These are phyloP conservation scores for Fusarium musae DNA, from an alignment of 2,329 filamentous ascomycete genomes.

Conservation along the genomic window DNA sequence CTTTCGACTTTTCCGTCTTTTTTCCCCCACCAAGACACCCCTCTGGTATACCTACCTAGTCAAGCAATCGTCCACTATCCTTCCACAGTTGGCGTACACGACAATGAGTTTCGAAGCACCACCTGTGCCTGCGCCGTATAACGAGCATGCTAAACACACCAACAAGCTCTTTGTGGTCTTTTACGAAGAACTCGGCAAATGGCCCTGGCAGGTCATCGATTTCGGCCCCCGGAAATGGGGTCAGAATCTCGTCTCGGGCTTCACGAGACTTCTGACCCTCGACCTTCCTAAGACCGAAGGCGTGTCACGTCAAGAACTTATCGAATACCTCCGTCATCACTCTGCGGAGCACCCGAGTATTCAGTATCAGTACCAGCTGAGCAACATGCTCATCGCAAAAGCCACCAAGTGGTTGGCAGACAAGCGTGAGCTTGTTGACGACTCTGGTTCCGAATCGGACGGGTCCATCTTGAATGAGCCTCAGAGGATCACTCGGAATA, in stretches of 20 bases:
- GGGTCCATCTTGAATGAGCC: background rate
- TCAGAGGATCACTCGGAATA: background rate
- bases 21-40: too few relatives aligned
- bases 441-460: too few relatives aligned
- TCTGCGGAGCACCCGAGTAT: background rate
- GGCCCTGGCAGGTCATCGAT: conserved; percentile 6
- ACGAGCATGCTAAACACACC: fast-evolving
- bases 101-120: background rate
- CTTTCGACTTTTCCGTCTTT: too few relatives aligned
- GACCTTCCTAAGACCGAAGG: background rate
- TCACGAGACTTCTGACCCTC: background rate
- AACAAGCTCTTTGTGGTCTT: background rate
- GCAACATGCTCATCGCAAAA: background rate
- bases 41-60: too few relatives aligned
- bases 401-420: conserved; percentile 3
- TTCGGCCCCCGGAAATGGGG: conserved; percentile 1
- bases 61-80: too few relatives aligned
- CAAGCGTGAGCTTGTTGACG: background rate
- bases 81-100: too few relatives aligned
- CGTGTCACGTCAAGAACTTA: background rate
- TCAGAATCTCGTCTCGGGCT: background rate
- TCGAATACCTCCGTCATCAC: background rate
- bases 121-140: too few relatives aligned
- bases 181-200: background rate
- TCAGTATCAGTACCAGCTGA: background rate